Conservation (phyloP, 139 green algal genomes). For the Microglena sp. region DNA sequence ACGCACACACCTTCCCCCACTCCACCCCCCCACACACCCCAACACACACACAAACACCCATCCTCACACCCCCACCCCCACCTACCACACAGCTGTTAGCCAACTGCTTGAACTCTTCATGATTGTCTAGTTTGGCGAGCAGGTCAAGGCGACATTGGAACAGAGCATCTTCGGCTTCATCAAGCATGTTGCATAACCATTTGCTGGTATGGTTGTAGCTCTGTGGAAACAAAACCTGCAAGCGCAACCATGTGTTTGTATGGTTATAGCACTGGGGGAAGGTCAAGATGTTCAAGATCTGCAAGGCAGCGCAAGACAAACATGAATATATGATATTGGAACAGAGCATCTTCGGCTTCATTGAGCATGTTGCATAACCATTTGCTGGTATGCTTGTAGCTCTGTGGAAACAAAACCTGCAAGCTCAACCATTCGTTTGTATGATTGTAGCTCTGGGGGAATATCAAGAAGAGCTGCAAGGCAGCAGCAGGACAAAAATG, state of each 20-base stretch:
- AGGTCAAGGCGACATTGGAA: conserved; percentile 38
- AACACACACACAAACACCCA: too few relatives aligned
- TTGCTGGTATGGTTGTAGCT: conserved; percentile 56
- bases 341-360: conserved; percentile 39
- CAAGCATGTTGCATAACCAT: conserved; percentile 52
- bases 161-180: conserved; percentile 38
- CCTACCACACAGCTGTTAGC: conserved; percentile 28
- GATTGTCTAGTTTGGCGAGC: conserved; percentile 33
- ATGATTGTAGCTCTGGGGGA: too few relatives aligned
- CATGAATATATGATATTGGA: too few relatives aligned
- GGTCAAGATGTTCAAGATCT: too few relatives aligned
- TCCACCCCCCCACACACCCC: too few relatives aligned
- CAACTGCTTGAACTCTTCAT: conserved; percentile 44
- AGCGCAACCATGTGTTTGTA: too few relatives aligned
- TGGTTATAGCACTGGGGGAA: too few relatives aligned
- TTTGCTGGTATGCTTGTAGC: conserved; percentile 52
- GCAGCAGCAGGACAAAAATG: too few relatives aligned
- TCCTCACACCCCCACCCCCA: not conserved
- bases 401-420: conserved; percentile 72
- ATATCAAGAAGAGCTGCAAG: too few relatives aligned
- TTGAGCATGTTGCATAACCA: conserved; percentile 53
- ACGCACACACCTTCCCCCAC: too few relatives aligned
- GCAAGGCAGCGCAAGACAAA: too few relatives aligned
- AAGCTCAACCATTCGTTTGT: too few relatives aligned
- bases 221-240: conserved; percentile 69